A percentile compares a stretch with the other conserved stretches of the same genome.
phyloP scores from a whole-genome alignment of 2,329 filamentous ascomycete genomes.

The Aspergillus texensis region DNA sequence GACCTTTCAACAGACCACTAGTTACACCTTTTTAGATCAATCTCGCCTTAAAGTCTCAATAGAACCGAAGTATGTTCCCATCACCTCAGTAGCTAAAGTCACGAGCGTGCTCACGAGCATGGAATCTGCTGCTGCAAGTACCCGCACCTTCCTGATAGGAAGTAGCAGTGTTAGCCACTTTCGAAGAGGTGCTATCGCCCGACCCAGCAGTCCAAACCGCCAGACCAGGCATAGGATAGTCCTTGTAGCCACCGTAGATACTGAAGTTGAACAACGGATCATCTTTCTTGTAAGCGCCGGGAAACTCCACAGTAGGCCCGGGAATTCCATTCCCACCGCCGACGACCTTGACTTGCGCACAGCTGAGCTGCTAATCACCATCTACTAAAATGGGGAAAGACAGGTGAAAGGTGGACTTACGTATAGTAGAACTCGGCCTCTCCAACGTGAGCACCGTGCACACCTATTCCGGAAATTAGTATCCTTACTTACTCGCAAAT shows the following conservation, averaged over 20 bases:
- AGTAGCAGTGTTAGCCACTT: no score
- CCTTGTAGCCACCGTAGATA: slow-evolving; percentile 19
- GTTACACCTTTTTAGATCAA: no score
- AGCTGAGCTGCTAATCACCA: neutral
- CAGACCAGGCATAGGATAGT: slow-evolving; percentile 24
- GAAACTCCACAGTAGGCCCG: slow-evolving; percentile 15
- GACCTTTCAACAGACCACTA: no score
- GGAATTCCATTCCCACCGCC: slow-evolving; percentile 1
- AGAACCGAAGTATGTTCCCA: no score
- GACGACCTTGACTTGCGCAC: neutral
- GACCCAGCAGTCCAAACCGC: slow-evolving; percentile 13
- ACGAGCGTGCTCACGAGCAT: no score
- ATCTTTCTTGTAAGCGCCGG: slow-evolving; percentile 18
- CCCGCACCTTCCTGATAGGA: no score
- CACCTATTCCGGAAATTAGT: neutral
- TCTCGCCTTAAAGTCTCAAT: no score
- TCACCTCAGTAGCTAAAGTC: no score
- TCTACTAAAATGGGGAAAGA: no score
- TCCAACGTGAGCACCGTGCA: neutral
- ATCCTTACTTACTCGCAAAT: neutral
- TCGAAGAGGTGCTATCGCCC: no score
- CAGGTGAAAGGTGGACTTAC: neutral
- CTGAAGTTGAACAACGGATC: slow-evolving; percentile 23
- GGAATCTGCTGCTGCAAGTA: no score
- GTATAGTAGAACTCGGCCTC: neutral